A percentile compares a stretch with the other conserved stretches of the same genome.
Conservation (phyloP, 2,329 filamentous ascomycete genomes). For the Ophiobolus disseminans region DNA sequence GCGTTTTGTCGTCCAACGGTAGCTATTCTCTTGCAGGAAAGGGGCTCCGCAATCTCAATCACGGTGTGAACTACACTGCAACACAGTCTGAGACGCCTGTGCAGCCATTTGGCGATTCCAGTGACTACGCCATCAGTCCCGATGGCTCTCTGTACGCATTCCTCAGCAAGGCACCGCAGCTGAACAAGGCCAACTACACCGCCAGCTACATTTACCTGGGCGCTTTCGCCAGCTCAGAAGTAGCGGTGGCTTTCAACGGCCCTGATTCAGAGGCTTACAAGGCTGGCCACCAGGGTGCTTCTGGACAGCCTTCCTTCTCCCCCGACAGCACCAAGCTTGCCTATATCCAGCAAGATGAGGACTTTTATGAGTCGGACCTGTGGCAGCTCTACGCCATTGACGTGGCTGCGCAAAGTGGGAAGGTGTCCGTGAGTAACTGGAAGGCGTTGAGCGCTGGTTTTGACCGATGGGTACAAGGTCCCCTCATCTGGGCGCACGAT, state of each 20-base stretch:
- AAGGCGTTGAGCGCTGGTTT: conserved; percentile 37
- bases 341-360: conserved; percentile 75
- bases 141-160: conserved; percentile 68
- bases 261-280: conserved; percentile 33
- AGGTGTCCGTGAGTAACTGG: conserved; percentile 39
- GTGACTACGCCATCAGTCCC: conserved; percentile 77
- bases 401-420: conserved; percentile 26
- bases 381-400: conserved; percentile 55
- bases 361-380: conserved; percentile 80
- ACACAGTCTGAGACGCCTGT: conserved; percentile 71
- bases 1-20: conserved; percentile 57
- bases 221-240: conserved; percentile 66
- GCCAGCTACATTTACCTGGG: conserved; percentile 83
- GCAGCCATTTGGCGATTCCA: conserved; percentile 76
- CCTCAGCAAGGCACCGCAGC: conserved; percentile 74
- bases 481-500: conserved; percentile 42
- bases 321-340: conserved; percentile 73
- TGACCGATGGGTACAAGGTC: conserved; percentile 39
- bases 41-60: conserved; percentile 61
- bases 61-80: conserved; percentile 64
- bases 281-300: conserved; percentile 67
- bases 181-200: conserved; percentile 77
- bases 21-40: conserved; percentile 37
- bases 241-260: conserved; percentile 42
- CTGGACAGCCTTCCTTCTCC: conserved; percentile 74